Percentiles rank a stretch among this genome's conserved stretches.
Conservation (phyloP, 1,284 basidiomycete species). For the Rhodotorula glutinis region DNA sequence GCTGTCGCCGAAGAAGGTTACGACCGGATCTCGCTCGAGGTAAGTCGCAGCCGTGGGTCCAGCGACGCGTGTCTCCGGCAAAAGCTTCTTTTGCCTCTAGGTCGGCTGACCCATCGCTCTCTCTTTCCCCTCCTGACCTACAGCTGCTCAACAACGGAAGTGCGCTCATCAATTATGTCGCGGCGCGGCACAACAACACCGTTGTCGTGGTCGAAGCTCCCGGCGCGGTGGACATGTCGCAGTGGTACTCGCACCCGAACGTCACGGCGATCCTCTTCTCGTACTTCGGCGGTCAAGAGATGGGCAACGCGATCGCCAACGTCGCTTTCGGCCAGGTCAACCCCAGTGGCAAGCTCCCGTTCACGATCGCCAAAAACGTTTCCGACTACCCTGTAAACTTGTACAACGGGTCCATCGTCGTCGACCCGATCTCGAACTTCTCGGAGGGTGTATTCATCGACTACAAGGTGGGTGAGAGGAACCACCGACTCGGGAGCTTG, state of each 20-base stretch:
- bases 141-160: slow-evolving; percentile 39
- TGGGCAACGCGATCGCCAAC: slow-evolving; percentile 44
- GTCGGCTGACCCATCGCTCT: too few relatives aligned
- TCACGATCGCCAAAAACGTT: slow-evolving; percentile 59
- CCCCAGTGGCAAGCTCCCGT: slow-evolving; percentile 49
- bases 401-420: slow-evolving; percentile 22
- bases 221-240: slow-evolving; percentile 34
- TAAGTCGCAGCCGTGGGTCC: too few relatives aligned
- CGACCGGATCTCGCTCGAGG: slow-evolving; percentile 23
- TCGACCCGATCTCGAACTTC: slow-evolving; percentile 10
- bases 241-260: slow-evolving; percentile 34
- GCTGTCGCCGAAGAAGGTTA: slow-evolving; percentile 28
- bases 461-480: slow-evolving; percentile 22
- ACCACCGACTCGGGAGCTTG: too few relatives aligned
- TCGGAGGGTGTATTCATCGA: slow-evolving; percentile 60
- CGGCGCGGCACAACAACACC: slow-evolving; percentile 60
- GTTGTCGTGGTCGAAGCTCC: slow-evolving; percentile 64
- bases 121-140: too few relatives aligned
- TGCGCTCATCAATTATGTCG: slow-evolving; percentile 46
- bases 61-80: too few relatives aligned
- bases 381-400: slow-evolving; percentile 57
- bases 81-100: too few relatives aligned
- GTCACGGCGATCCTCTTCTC: slow-evolving; percentile 42
- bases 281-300: slow-evolving; percentile 43
- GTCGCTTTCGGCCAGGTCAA: slow-evolving; percentile 56